These are phyloP conservation scores for Diaporthe sp. DNA, from an alignment of 2,329 filamentous ascomycete species.

Conservation along the genomic window DNA sequence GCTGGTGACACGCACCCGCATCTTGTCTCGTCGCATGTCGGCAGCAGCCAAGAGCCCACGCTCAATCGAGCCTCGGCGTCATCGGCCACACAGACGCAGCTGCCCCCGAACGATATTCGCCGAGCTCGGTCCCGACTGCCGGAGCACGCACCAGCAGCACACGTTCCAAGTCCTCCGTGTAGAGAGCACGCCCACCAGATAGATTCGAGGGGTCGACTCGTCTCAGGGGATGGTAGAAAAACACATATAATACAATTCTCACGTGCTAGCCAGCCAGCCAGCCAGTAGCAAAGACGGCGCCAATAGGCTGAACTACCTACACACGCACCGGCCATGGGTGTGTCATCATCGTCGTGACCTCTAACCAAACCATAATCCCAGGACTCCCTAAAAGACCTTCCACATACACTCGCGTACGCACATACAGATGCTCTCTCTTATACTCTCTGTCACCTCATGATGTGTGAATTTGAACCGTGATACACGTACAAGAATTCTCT, in stretches of 20 bases:
- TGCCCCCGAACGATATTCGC: not conserved
- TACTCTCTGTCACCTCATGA: not conserved
- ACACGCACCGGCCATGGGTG: not conserved
- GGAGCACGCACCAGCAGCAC: not conserved
- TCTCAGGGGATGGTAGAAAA: not conserved
- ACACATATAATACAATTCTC: conserved; percentile 30
- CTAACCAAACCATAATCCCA: conserved; percentile 12
- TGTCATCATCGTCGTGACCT: conserved; percentile 12
- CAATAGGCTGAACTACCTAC: not conserved
- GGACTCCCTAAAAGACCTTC: not conserved
- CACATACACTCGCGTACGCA: conserved; percentile 7
- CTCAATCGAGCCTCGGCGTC: not conserved
- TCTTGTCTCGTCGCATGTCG: conserved; percentile 13
- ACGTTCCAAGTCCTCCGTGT: not conserved
- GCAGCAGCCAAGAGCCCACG: not conserved
- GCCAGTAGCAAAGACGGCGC: not conserved
- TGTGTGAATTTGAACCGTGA: not conserved
- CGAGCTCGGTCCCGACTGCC: not conserved
- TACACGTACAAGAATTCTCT: not conserved
- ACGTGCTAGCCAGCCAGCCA: conserved; percentile 15
- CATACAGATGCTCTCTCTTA: not conserved
- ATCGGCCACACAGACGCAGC: not conserved
- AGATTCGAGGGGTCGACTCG: too few relatives aligned
- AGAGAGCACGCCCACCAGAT: not conserved
- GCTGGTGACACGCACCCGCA: not conserved